Conservation (phyloP, 768 basidiomycete species). For the Trametes punicea region DNA sequence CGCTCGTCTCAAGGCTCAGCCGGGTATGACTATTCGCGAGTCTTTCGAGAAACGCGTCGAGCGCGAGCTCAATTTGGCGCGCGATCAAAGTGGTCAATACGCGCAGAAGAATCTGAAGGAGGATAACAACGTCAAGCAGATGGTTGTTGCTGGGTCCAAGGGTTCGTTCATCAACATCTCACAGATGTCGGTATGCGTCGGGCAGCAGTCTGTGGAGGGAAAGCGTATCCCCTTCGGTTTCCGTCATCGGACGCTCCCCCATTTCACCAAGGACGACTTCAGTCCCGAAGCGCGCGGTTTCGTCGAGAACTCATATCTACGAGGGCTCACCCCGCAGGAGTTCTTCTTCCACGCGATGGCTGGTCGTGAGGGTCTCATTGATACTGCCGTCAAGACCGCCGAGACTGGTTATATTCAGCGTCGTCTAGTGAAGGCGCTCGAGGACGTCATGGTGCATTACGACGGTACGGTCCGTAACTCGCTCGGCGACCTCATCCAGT, state of each 20-base stretch:
- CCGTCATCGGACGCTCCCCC: conserved; percentile 92
- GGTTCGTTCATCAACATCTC: conserved; percentile 99
- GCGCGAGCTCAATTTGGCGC: conserved; percentile 87
- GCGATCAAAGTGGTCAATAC: conserved; percentile 92
- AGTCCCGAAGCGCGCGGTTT: conserved; percentile 97
- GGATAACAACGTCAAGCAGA: conserved; percentile 99
- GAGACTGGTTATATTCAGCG: conserved; percentile 99
- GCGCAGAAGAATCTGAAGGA: conserved; percentile 98
- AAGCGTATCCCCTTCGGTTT: conserved; percentile 98
- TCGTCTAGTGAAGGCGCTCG: conserved; percentile 94
- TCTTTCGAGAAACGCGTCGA: conserved; percentile 95
- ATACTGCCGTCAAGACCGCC: conserved; percentile 99
- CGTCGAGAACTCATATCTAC: conserved; percentile 97
- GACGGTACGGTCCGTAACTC: conserved; percentile 98
- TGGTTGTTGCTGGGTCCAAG: conserved; percentile 99
- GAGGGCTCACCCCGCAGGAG: conserved; percentile 95
- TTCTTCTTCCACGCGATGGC: conserved; percentile 99
- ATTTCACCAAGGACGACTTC: conserved; percentile 98
- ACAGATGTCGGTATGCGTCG: conserved; percentile 99
- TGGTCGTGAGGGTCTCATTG: conserved; percentile 97
- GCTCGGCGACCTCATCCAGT: conserved; percentile 92
- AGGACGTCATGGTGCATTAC: conserved; percentile 96
- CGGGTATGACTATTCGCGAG: conserved; percentile 99
- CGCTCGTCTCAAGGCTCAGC: conserved; percentile 83
- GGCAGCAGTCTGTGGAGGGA: conserved; percentile 97